These are phyloP conservation scores for Phytophthora sp. DNA, from an alignment of 352 stramenopile genomes.

Conservation along the genomic window DNA sequence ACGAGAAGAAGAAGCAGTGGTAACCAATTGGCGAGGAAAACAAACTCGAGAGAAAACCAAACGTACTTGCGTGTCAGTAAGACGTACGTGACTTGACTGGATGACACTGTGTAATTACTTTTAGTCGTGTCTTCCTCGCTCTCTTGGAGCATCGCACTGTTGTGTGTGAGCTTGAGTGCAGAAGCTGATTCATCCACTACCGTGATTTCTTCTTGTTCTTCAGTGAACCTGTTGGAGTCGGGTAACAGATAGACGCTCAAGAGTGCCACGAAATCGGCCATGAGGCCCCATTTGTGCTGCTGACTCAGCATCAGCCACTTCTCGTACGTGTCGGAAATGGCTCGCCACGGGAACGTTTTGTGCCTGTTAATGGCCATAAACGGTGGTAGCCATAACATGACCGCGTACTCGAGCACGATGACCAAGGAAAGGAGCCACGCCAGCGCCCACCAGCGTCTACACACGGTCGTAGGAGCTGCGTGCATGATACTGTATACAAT, in stretches of 20 bases:
- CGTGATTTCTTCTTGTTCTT: conserved; percentile 38
- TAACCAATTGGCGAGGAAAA: conserved; percentile 69
- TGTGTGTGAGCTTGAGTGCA: conserved; percentile 14
- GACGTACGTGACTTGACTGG: conserved; percentile 57
- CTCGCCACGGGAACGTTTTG: conserved; percentile 62
- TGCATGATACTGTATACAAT: conserved; percentile 88
- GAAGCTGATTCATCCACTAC: conserved; percentile 38
- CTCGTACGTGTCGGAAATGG: conserved; percentile 60
- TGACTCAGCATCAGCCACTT: conserved; percentile 69
- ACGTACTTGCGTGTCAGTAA: conserved; percentile 62
- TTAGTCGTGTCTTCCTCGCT: conserved; percentile 6
- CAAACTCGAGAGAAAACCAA: conserved; percentile 77
- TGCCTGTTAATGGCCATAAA: conserved; percentile 63
- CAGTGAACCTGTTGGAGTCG: conserved; percentile 49
- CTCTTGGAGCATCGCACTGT: conserved; percentile 13
- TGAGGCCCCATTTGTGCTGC: conserved; percentile 81
- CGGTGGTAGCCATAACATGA: conserved; percentile 78
- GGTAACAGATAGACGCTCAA: conserved; percentile 76
- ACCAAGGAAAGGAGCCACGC: conserved; percentile 63
- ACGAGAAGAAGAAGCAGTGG: conserved; percentile 71
- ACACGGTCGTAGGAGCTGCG: conserved; percentile 57
- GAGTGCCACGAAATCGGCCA: conserved; percentile 78
- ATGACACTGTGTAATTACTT: conserved; percentile 11
- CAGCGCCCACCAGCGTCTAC: conserved; percentile 60
- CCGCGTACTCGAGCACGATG: conserved; percentile 73